Evolutionary conservation across 2,329 filamentous ascomycete genomes (phyloP).

Genomic region (Thielaviopsis euricoi): DNA sequence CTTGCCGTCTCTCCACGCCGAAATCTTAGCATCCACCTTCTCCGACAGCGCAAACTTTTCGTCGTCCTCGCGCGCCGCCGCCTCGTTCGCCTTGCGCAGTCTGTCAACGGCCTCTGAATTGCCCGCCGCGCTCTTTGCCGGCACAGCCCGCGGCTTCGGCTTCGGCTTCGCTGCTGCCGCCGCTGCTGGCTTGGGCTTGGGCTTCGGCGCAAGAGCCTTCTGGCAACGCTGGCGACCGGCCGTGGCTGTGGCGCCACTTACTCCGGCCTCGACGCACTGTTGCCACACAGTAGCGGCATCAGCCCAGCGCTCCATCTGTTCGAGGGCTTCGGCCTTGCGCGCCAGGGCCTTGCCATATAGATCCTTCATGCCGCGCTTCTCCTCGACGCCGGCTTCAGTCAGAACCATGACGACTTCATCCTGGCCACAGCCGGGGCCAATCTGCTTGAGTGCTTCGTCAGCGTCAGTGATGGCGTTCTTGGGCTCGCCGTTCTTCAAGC

Average conservation of each 20-base stretch:
- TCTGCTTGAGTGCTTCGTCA: constrained; percentile 61
- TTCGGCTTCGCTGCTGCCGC: constrained; percentile 17
- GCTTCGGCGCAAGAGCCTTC: constrained; percentile 59
- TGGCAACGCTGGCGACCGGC: constrained; percentile 82
- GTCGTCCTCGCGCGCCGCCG: constrained; percentile 72
- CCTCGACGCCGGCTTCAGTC: constrained; percentile 37
- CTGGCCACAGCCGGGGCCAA: constrained; percentile 64
- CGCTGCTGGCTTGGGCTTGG: constrained; percentile 34
- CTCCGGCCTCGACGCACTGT: constrained; percentile 63
- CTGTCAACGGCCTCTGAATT: constrained; percentile 65
- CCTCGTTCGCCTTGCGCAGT: constrained; percentile 68
- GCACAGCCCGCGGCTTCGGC: constrained; percentile 13
- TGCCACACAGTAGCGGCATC: constrained; percentile 74
- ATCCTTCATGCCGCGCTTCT: constrained; percentile 73
- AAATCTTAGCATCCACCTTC: constrained; percentile 63
- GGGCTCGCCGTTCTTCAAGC: constrained; percentile 79
- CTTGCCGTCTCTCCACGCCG: constrained; percentile 78
- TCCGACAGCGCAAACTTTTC: constrained; percentile 86
- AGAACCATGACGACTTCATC: constrained; percentile 59
- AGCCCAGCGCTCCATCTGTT: constrained; percentile 86
- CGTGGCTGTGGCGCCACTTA: constrained; percentile 71
- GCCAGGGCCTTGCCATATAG: constrained; percentile 87
- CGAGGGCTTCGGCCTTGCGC: constrained; percentile 87
- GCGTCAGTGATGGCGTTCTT: constrained; percentile 76
- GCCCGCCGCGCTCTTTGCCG: constrained; percentile 16